Evolutionary conservation across 1,284 basidiomycete genomes (phyloP), one percentile per base, ranked within the genome.

Genomic region (Leccinum pachyderme): DNA sequence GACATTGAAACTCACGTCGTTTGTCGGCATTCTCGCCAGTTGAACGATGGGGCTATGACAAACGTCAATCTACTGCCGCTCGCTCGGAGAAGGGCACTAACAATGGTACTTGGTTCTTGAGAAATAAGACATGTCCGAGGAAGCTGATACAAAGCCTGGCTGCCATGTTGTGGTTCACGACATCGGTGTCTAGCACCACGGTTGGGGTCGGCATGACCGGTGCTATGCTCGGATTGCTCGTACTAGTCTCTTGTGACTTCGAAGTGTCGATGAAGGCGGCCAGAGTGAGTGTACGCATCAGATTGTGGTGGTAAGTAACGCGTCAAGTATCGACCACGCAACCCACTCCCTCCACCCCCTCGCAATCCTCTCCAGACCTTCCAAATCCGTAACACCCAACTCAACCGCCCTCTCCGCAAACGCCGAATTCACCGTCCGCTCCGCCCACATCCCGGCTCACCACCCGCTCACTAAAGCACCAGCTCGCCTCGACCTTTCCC

Each of bases 101-200:
- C 88, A 91, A 82, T 3, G 88, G 89, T 0, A 89, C 74, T 62
- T 91, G 88, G 57, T 79, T 84, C 66, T 91, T 91, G 51, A 89
- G 72, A 65, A 87, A 91, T 15, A 91, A 68, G 0, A 88, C 75
- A 63, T 90, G 86, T 0, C 81, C 81, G 0, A 91, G 71, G 15
- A 89, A 67, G 55, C 78, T 81, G 13, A 75, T 73, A 4, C 86
- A 81, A 2, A 90, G 77, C 22, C 77, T 77, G 4, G 83, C 80
- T 5, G 87, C 87, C 67, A 87, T 77, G 4, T 71, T 72, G 51
- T 81, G 80, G 22, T 78, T 77, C 28, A 89, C 78, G 2, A 62
- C 58, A 12, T 81, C 77, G 2, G 75, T 63, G 45, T 84, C 78
- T 29, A 89, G 72, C 31, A 66, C 62, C 18, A 87, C 78, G 0